phyloP scores from a whole-genome alignment of 2,329 filamentous ascomycete genomes.

The Orbilia javanica region DNA sequence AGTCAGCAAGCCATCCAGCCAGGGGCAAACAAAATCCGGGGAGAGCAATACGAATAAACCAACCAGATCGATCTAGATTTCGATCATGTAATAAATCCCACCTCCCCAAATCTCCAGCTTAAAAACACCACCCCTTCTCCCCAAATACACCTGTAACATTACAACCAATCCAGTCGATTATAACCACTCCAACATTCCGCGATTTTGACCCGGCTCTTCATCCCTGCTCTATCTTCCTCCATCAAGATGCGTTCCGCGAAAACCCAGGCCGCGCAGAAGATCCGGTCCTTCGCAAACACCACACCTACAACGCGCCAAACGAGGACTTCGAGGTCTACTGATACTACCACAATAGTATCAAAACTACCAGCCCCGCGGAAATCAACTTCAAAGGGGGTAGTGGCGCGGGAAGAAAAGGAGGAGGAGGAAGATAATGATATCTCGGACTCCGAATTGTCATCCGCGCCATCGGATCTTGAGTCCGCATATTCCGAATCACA shows the following conservation, averaged over 20 bases:
- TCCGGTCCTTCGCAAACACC: conserved; percentile 52
- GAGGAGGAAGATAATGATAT: neutral
- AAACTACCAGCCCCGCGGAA: conserved; percentile 40
- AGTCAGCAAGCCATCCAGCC: conserved; percentile 2
- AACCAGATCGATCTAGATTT: conserved; percentile 29
- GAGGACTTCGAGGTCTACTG: neutral
- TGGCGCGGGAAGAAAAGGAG: neutral
- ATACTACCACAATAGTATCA: conserved; percentile 42
- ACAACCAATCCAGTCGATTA: neutral
- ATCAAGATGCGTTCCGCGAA: conserved; percentile 46
- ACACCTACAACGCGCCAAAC: conserved; percentile 42
- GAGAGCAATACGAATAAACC: conserved; percentile 2
- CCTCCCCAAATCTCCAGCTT: too few species aligned
- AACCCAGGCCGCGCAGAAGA: conserved; percentile 42
- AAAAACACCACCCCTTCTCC: neutral
- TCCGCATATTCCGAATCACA: conserved; percentile 39
- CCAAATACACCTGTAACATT: neutral
- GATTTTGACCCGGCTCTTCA: neutral
- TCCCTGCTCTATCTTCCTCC: neutral
- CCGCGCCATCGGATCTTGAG: conserved; percentile 55
- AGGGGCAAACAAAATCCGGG: conserved; percentile 44
- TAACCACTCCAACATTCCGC: too few species aligned
- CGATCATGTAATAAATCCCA: conserved; percentile 27
- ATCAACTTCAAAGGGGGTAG: neutral
- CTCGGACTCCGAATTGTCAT: conserved; percentile 49